Conservation (phyloP, 805 yeast genomes). For the Clavispora asparagi region DNA sequence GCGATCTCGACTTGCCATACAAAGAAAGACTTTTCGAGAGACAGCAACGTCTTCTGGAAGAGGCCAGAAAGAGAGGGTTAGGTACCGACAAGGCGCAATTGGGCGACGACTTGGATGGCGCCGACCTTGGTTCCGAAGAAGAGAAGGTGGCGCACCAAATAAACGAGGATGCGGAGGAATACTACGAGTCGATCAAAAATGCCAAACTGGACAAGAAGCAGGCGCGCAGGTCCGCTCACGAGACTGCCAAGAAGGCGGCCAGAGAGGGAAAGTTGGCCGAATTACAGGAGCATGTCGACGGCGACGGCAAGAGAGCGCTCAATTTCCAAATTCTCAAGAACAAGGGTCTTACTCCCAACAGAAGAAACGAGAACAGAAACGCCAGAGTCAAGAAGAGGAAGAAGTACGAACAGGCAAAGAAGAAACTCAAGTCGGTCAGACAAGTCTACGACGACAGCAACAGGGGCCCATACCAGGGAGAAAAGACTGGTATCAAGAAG, state of each 20-base stretch:
- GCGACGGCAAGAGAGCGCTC: conserved; percentile 88
- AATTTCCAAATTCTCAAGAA: conserved; percentile 93
- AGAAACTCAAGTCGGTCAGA: conserved; percentile 86
- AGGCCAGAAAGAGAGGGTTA: conserved; percentile 79
- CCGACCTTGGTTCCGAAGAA: conserved; percentile 46
- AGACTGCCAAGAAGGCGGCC: conserved; percentile 69
- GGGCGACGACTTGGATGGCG: conserved; percentile 53
- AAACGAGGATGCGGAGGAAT: conserved; percentile 45
- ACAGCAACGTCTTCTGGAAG: conserved; percentile 80
- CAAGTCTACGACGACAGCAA: conserved; percentile 80
- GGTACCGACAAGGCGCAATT: conserved; percentile 40
- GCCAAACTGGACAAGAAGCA: conserved; percentile 45
- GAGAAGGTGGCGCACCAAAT: conserved; percentile 37
- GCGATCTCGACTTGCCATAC: conserved; percentile 90
- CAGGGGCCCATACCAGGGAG: conserved; percentile 77
- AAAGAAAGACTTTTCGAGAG: conserved; percentile 86
- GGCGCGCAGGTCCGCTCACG: conserved; percentile 59
- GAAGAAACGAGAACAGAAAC: conserved; percentile 91
- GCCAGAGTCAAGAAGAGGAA: conserved; percentile 97
- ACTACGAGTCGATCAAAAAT: conserved; percentile 52
- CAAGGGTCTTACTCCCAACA: conserved; percentile 89
- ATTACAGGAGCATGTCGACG: conserved; percentile 58
- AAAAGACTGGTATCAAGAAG: conserved; percentile 95
- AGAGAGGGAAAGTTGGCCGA: conserved; percentile 80
- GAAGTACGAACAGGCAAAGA: conserved; percentile 91